Evolutionary conservation across 2,329 filamentous ascomycete genomes (phyloP).

Genomic region (Bimuria novae-zelandiae): DNA sequence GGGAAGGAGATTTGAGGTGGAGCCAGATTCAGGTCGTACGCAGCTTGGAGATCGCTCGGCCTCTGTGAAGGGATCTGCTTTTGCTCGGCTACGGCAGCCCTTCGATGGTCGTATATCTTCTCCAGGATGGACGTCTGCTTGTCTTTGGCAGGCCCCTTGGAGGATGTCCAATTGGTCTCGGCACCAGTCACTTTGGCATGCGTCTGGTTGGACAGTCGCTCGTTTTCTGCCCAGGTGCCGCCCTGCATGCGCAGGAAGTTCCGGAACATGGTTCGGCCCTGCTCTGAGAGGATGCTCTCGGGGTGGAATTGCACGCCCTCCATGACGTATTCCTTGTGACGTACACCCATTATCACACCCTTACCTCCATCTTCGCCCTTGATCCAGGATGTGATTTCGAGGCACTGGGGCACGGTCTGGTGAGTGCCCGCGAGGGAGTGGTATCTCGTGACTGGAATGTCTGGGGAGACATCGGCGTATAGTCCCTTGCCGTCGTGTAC

Average conservation of each 20-base stretch:
- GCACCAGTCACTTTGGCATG: constrained; percentile 40
- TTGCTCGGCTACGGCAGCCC: constrained; percentile 74
- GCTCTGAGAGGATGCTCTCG: constrained; percentile 91
- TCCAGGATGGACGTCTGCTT: constrained; percentile 87
- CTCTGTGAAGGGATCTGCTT: constrained; percentile 85
- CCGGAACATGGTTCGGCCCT: constrained; percentile 85
- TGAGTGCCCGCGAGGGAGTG: constrained; percentile 95
- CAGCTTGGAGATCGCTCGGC: constrained; percentile 79
- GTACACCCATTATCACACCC: constrained; percentile 93
- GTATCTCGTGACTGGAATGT: constrained; percentile 88
- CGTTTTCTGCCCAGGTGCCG: constrained; percentile 88
- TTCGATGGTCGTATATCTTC: constrained; percentile 84
- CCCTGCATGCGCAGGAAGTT: constrained; percentile 90
- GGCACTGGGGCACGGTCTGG: constrained; percentile 78
- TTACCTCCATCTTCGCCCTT: constrained; percentile 74
- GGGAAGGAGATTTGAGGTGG: constrained; percentile 84
- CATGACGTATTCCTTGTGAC: constrained; percentile 88
- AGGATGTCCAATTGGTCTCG: constrained; percentile 25
- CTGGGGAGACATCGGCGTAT: constrained; percentile 78
- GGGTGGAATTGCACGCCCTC: constrained; percentile 98
- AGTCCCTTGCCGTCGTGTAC: constrained; percentile 91
- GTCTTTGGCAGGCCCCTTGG: constrained; percentile 39
- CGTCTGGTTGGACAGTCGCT: constrained; percentile 53
- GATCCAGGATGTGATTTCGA: constrained; percentile 93
- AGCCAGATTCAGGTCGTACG: constrained; percentile 81